Evolutionary conservation across 139 green algal species (phyloP).

Genomic region (Edaphochlamys debaryana): DNA sequence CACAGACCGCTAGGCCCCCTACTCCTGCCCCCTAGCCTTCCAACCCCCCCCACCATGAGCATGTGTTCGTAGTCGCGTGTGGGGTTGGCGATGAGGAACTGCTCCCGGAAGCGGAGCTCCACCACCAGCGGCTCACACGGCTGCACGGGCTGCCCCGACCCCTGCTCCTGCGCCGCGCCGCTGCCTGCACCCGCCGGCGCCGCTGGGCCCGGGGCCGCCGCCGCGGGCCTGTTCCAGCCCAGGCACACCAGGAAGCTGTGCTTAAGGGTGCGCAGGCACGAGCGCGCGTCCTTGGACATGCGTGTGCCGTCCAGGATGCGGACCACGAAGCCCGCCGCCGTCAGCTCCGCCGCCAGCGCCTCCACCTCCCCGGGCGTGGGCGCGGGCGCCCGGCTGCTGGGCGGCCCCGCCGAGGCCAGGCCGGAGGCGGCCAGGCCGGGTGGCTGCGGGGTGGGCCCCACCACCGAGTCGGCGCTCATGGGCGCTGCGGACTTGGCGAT

Average conservation of each 20-base stretch:
- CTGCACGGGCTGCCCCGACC: neutral
- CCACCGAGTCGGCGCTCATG: neutral
- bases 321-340: constrained; percentile 48
- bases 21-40: too few species aligned
- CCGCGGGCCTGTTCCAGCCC: constrained; percentile 10
- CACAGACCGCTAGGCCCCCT: too few species aligned
- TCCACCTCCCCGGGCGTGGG: constrained; percentile 42
- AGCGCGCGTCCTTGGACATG: constrained; percentile 17
- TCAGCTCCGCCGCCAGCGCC: constrained; percentile 48
- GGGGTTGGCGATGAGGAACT: constrained; percentile 64
- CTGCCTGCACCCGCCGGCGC: too few species aligned
- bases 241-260: constrained; percentile 63
- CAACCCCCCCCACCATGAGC: constrained; percentile 51
- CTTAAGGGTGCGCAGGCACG: constrained; percentile 56
- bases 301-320: constrained; percentile 45
- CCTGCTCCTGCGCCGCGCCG: too few species aligned
- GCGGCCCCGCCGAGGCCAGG: neutral
- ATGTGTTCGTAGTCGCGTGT: constrained; percentile 53
- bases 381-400: neutral
- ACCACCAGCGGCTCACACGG: constrained; percentile 61
- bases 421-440: neutral
- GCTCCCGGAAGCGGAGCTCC: constrained; percentile 66
- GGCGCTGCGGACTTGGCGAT: neutral
- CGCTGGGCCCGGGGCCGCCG: neutral
- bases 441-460: neutral